Evolutionary conservation across 768 basidiomycete species (phyloP), one percentile per base, ranked within the genome.

Genomic region (Russula brevipes): DNA sequence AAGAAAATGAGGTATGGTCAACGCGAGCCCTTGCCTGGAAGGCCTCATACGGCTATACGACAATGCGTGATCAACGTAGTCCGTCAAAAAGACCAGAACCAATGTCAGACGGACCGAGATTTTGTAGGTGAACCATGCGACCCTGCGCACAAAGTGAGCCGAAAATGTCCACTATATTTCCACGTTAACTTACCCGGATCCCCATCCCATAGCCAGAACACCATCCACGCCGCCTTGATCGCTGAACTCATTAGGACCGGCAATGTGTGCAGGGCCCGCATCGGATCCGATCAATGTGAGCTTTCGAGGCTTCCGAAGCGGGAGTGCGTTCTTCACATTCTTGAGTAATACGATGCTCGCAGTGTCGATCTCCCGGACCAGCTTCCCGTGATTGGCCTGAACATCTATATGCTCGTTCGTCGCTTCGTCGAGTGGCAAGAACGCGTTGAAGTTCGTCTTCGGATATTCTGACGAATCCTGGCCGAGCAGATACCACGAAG

Each of bases 141-240:
- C 91, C 5, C 82, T 81, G 30, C 24, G 30, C 17, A 14, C 39
- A 30, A 10, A 12, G 24, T 54, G 54, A 54, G 41, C 16, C 16
- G 31, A 7, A 30, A 30, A 8, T 7, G 5, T 6, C 5, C 19
- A 24, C 8, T 9, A 19, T 11, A 3, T 30, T 47, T 47, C n/a
- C 9, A 47, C 9, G 30, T 7, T 8, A 10, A 41, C 63, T 35
- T 10, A 64, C 74, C 91, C 91, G 54, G 87, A 89, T 42, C 91
- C 94, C 94, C 94, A 97, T 16, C 93, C 93, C 86, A 94, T 88
- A 8, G 91, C 92, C 24, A 97, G 79, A n/a, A 88, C 80, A 11
- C 92, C 91, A 56, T 77, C 74, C 46, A 71, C 71, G 44, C 76
- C 74, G 36, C 72, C 72, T 19, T 72, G 75, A 65, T 82, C 81